Evolutionary conservation across 2,329 filamentous ascomycete species (phyloP), one percentile per base, ranked within the genome.

Genomic region (Cordyceps militaris): DNA sequence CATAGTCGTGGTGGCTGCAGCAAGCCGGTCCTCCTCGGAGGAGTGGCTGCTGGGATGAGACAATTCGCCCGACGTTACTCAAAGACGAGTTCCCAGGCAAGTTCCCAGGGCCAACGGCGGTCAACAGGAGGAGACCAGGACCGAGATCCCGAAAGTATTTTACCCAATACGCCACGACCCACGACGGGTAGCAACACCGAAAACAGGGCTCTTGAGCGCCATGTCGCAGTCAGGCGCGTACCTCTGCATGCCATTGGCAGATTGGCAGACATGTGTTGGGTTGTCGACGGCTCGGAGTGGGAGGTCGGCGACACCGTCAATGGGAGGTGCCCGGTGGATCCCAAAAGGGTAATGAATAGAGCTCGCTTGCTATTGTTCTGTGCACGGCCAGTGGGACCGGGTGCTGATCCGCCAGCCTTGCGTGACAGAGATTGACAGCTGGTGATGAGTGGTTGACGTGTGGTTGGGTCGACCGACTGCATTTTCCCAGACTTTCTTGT

Each of bases 271-370:
- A 23, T 21, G 6, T 3, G 16, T 24, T 9, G 30, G 28, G 40
- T 14, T n/a, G 52, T 44, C 52, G 52, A 26, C 40, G 40, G 34
- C n/a, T 52, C 16, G 11, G 34, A 24, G 34, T 32, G 11, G 16
- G 6, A 38, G 11, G 34, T 57, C 56, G 56, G 48, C 10, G 47
- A 44, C 26, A 50, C 46, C 55, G 46, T 46, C 28, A 49, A 43
- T 44, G 32, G 19, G 23, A n/a, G n/a, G n/a, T n/a, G n/a, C n/a
- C n/a, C n/a, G n/a, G 53, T 43, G 56, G 34, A 57, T 46, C 47
- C 56, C n/a, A 57, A 57, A 57, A 54, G 50, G 57, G 50, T 44
- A 51, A 55, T 59, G 50, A 59, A 59, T 59, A 59, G 57, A 26
- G 50, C 26, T 42, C 19, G 49, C 57, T 54, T 59, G 38, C 57